Conservation (phyloP, 2,329 filamentous ascomycete species). For the Penicillium sp. region DNA sequence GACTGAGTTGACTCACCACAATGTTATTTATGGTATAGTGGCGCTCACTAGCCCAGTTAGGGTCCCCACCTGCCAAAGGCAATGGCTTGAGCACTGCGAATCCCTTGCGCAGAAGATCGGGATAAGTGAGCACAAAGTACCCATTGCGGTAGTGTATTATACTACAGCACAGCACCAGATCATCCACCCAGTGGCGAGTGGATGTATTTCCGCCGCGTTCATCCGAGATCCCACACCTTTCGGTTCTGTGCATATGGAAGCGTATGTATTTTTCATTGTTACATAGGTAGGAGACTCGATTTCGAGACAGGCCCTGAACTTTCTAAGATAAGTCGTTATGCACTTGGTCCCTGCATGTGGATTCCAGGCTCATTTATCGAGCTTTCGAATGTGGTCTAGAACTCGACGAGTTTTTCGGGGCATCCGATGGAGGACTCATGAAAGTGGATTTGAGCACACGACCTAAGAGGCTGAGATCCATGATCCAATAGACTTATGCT, state of each 20-base stretch:
- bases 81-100: neutral
- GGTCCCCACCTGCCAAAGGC: conserved; percentile 19
- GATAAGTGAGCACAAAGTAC: conserved; percentile 2
- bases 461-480: neutral
- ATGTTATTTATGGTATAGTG: conserved; percentile 19
- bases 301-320: neutral
- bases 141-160: no score
- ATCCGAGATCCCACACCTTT: neutral
- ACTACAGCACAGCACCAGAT: neutral
- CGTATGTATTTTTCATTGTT: neutral
- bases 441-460: neutral
- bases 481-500: neutral
- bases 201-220: neutral
- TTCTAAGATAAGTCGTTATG: no score
- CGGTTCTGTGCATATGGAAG: neutral
- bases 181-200: neutral
- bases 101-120: conserved; percentile 15
- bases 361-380: neutral
- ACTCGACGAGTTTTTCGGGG: neutral
- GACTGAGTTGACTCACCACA: conserved; percentile 15
- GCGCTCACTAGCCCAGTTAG: conserved; percentile 22
- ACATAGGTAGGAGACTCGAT: neutral
- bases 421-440: neutral
- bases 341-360: neutral
- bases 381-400: conserved; percentile 1